Conservation (phyloP, 495 filamentous ascomycete genomes). For the Hypoxylon trugodes region DNA sequence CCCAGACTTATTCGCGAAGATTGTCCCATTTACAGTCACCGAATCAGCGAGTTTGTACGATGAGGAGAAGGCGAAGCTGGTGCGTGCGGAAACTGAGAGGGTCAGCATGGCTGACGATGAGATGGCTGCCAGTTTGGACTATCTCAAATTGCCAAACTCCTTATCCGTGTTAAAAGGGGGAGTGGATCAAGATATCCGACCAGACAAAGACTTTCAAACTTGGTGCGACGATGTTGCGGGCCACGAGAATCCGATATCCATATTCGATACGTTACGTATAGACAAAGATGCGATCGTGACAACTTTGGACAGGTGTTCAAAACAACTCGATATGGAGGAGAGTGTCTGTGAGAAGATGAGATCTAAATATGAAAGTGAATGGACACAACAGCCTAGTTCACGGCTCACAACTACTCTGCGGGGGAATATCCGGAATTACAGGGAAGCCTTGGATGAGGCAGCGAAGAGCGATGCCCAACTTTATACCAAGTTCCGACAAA, state of each 20-base stretch:
- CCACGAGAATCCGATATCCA: constrained; percentile 73
- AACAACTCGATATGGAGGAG: constrained; percentile 94
- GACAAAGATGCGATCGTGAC: constrained; percentile 77
- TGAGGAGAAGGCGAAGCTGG: constrained; percentile 96
- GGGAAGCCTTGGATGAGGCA: constrained; percentile 88
- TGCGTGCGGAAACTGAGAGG: constrained; percentile 91
- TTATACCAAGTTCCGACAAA: constrained; percentile 80
- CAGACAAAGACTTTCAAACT: constrained; percentile 87
- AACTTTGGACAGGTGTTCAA: constrained; percentile 78
- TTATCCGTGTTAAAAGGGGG: constrained; percentile 92
- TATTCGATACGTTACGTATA: constrained; percentile 78
- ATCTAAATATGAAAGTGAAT: constrained; percentile 93
- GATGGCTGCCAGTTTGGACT: constrained; percentile 94
- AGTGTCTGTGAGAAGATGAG: constrained; percentile 99
- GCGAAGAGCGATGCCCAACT: constrained; percentile 87
- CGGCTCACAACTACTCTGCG: constrained; percentile 86
- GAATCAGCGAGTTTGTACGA: constrained; percentile 97
- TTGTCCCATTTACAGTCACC: constrained; percentile 95
- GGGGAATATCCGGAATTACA: constrained; percentile 84
- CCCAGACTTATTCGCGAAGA: constrained; percentile 95
- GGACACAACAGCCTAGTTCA: constrained; percentile 96
- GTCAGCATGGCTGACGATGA: constrained; percentile 91
- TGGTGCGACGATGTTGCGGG: constrained; percentile 94
- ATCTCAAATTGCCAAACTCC: constrained; percentile 87
- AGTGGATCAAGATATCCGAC: constrained; percentile 85